Percentiles rank a stretch among this genome's conserved stretches.
These are phyloP conservation scores for Pyrenophora teres DNA, from an alignment of 2,329 filamentous ascomycete genomes.

Conservation along the genomic window DNA sequence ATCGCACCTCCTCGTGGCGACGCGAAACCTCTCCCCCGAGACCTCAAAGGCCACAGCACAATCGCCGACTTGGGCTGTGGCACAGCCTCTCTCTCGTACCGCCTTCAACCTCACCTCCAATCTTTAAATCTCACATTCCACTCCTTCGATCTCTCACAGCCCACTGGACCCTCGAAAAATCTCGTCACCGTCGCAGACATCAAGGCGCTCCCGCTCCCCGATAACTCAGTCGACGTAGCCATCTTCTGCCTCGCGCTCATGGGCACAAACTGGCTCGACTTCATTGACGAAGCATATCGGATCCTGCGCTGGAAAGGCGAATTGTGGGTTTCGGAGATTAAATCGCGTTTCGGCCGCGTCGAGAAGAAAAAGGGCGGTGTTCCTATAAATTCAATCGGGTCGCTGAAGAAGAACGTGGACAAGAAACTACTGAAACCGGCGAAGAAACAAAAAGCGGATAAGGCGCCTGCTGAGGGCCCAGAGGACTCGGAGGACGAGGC, in stretches of 20 bases:
- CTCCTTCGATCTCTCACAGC: conserved; percentile 85
- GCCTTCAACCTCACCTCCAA: conserved; percentile 66
- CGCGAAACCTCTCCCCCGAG: conserved; percentile 68
- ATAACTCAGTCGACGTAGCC: conserved; percentile 79
- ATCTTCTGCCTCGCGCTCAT: conserved; percentile 97
- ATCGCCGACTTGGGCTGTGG: conserved; percentile 94
- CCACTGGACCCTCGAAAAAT: conserved; percentile 70
- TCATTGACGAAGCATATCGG: conserved; percentile 93
- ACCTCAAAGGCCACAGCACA: conserved; percentile 68
- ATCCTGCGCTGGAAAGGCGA: conserved; percentile 92
- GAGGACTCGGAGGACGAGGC: conserved; percentile 61
- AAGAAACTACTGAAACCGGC: conserved; percentile 24
- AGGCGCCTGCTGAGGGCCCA: conserved; percentile 54
- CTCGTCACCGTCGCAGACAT: conserved; percentile 90
- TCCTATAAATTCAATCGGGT: conserved; percentile 68
- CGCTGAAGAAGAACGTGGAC: conserved; percentile 30
- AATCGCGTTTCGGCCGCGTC: conserved; percentile 79
- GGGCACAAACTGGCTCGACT: conserved; percentile 98
- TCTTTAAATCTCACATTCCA: conserved; percentile 74
- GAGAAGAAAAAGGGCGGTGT: conserved; percentile 54
- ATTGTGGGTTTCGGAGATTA: conserved; percentile 97
- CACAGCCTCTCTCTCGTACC: conserved; percentile 78
- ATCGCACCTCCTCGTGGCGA: conserved; percentile 21
- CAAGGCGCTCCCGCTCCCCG: conserved; percentile 74
- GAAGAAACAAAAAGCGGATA: conserved; percentile 51